phyloP scores from a whole-genome alignment of 2,329 filamentous ascomycete species.

The Aspergillus brunneoviolaceus region DNA sequence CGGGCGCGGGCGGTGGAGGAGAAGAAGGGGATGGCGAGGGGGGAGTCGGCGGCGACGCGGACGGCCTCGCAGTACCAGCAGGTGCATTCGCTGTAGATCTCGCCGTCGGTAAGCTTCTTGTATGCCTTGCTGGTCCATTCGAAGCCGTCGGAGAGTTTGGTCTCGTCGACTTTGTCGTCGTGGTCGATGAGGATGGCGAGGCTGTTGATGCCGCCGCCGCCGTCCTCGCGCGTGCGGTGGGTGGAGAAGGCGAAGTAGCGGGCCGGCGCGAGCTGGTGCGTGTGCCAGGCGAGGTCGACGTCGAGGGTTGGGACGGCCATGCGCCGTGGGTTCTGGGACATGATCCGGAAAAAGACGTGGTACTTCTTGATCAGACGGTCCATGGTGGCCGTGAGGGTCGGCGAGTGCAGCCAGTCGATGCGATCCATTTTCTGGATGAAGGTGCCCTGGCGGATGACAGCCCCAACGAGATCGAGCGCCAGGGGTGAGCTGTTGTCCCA shows the following conservation, averaged over 20 bases:
- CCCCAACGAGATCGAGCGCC: constrained; percentile 42
- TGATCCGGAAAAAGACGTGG: constrained; percentile 46
- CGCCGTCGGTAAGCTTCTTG: constrained; percentile 59
- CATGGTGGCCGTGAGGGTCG: constrained; percentile 64
- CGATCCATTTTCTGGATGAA: constrained; percentile 64
- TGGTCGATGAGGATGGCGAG: constrained; percentile 67
- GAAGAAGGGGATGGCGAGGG: constrained; percentile 38
- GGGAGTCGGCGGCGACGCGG: constrained; percentile 57
- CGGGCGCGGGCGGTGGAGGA: constrained; percentile 50
- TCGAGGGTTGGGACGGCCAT: constrained; percentile 40
- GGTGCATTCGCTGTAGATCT: constrained; percentile 54
- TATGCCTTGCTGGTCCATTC: constrained; percentile 72
- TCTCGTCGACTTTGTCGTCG: constrained; percentile 78
- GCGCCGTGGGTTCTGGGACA: constrained; percentile 34
- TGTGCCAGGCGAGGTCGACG: constrained; percentile 56
- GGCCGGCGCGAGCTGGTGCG: constrained; percentile 68
- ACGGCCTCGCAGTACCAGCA: constrained; percentile 67
- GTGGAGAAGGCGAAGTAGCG: constrained; percentile 63
- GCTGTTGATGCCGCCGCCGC: neutral
- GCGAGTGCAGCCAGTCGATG: constrained; percentile 77
- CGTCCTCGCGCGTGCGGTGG: constrained; percentile 29
- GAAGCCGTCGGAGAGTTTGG: constrained; percentile 63
- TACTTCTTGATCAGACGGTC: constrained; percentile 59
- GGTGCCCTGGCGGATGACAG: constrained; percentile 45
- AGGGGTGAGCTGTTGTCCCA: constrained; percentile 44